Conservation (phyloP, 164 flowering plant species). For the Kingdonia uniflora region DNA sequence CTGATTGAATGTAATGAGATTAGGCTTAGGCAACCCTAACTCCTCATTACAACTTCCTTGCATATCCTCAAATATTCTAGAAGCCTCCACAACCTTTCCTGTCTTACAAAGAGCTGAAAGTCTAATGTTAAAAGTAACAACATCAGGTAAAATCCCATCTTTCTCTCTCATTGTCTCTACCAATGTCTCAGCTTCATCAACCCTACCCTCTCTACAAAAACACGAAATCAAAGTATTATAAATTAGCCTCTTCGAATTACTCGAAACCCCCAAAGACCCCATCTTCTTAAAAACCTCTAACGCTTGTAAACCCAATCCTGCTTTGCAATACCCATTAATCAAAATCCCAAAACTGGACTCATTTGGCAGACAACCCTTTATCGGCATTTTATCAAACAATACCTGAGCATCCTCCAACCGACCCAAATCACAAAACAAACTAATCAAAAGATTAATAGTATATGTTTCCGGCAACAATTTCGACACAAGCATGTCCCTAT, state of each 20-base stretch:
- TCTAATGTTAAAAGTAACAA: slow-evolving; percentile 86
- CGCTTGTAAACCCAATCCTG: slow-evolving; percentile 31
- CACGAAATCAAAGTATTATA: slow-evolving; percentile 74
- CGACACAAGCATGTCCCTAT: slow-evolving; percentile 54
- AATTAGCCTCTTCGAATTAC: slow-evolving; percentile 41
- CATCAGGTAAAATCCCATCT: slow-evolving; percentile 50
- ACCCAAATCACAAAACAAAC: slow-evolving; percentile 50
- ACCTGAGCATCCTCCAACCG: slow-evolving; percentile 51
- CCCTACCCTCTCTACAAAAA: slow-evolving; percentile 63
- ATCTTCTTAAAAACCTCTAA: slow-evolving; percentile 52
- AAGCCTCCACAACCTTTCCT: slow-evolving; percentile 74
- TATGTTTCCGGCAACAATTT: slow-evolving; percentile 57
- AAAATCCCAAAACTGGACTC: slow-evolving; percentile 72
- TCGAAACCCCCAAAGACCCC: slow-evolving; percentile 29
- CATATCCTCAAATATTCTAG: slow-evolving; percentile 80
- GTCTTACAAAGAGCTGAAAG: slow-evolving; percentile 70
- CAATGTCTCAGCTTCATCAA: slow-evolving; percentile 69
- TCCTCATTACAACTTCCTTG: slow-evolving; percentile 42
- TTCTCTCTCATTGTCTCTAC: slow-evolving; percentile 64
- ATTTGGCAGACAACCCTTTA: slow-evolving; percentile 70
- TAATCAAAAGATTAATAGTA: slow-evolving; percentile 66
- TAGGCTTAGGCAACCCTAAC: slow-evolving; percentile 69
- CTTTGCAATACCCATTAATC: slow-evolving; percentile 75
- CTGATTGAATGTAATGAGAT: slow-evolving; percentile 49
- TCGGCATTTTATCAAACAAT: slow-evolving; percentile 76